Conservation (phyloP, 306 rosid species). For the Pyrus betulifolia region DNA sequence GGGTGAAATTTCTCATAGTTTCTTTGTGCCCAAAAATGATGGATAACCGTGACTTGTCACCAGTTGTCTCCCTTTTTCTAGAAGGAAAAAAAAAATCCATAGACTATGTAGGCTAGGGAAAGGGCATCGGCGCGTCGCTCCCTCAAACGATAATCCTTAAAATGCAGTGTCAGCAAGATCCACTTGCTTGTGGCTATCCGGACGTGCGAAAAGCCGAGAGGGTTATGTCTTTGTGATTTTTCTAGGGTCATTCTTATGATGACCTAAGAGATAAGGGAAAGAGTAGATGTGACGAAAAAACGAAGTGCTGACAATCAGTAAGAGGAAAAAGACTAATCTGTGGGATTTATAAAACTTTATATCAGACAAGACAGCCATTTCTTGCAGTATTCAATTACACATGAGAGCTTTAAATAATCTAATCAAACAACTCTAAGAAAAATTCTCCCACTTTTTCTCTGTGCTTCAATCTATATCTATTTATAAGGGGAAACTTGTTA, state of each 20-base stretch:
- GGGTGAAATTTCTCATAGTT: accelerated
- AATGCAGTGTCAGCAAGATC: background rate
- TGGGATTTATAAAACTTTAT: background rate
- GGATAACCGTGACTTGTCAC: accelerated
- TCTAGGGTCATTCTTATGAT: background rate
- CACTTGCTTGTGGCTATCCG: background rate
- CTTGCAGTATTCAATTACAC: background rate
- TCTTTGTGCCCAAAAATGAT: accelerated
- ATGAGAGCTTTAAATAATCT: background rate
- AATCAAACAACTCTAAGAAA: background rate
- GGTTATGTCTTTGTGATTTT: background rate
- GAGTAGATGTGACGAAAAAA: background rate
- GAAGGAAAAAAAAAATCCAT: background rate
- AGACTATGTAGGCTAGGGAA: background rate
- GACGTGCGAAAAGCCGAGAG: background rate
- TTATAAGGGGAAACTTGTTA: background rate
- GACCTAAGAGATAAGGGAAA: background rate
- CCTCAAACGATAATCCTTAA: background rate
- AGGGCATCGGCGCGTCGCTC: background rate
- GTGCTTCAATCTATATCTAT: background rate
- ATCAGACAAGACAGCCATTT: background rate
- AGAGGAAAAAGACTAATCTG: background rate
- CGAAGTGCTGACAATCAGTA: background rate
- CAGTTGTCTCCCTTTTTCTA: too few relatives aligned
- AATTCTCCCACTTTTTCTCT: background rate